These are phyloP conservation scores for Flueggea neowawraea DNA, from an alignment of 441 rosid species.

Conservation along the genomic window DNA sequence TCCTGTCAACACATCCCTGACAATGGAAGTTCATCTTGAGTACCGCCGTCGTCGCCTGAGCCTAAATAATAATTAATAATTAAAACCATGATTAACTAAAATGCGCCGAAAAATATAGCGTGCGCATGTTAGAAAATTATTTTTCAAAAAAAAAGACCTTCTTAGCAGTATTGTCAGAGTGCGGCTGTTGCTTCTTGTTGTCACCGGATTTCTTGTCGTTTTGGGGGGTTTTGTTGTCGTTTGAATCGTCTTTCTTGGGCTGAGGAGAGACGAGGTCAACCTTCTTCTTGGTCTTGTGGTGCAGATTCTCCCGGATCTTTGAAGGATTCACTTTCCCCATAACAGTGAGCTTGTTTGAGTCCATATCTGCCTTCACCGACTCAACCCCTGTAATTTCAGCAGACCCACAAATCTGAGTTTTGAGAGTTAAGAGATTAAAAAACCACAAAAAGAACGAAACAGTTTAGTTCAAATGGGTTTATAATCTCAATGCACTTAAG, in stretches of 20 bases:
- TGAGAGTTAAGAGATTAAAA: no score
- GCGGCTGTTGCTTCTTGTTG: constrained; percentile 9
- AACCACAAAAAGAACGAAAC: not conserved
- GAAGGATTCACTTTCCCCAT: constrained; percentile 55
- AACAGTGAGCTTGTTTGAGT: constrained; percentile 49
- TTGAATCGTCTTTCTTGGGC: constrained; percentile 45
- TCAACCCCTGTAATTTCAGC: constrained; percentile 45
- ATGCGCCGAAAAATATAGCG: not conserved
- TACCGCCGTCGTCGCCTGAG: constrained; percentile 69
- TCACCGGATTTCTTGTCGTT: constrained; percentile 5
- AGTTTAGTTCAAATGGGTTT: no score
- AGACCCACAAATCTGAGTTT: no score
- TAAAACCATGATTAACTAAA: not conserved
- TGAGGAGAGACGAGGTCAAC: constrained; percentile 69
- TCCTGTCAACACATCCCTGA: constrained; percentile 64
- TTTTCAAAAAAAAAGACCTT: constrained; percentile 1
- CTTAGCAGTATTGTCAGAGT: constrained; percentile 3
- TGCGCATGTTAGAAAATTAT: no score
- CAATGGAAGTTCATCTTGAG: constrained; percentile 70
- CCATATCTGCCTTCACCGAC: constrained; percentile 45
- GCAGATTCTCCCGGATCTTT: constrained; percentile 39
- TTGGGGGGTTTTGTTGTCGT: not conserved
- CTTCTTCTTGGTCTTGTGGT: constrained; percentile 47
- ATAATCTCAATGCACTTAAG: no score
- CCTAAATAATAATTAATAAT: constrained; percentile 18